Evolutionary conservation across 2,329 filamentous ascomycete genomes (phyloP).

Genomic region (Colletotrichum sansevieriae): DNA sequence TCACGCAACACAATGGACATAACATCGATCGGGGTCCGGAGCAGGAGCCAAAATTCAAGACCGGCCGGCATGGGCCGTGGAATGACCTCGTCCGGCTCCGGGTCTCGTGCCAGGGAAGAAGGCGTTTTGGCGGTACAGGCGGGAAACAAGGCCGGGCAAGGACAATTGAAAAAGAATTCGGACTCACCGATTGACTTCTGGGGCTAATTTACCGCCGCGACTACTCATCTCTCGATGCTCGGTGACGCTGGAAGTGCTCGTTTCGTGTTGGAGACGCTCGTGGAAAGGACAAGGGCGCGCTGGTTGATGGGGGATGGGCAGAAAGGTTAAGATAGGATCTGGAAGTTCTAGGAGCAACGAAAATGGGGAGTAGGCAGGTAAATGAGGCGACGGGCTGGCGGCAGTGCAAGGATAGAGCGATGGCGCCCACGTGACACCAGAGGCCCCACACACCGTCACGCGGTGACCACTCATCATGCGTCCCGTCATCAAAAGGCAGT

Average conservation of each 20-base stretch:
- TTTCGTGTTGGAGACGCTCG: constrained; percentile 43
- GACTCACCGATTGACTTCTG: constrained; percentile 97
- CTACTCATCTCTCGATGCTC: constrained; percentile 89
- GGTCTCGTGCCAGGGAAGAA: constrained; percentile 35
- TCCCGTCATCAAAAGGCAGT: constrained; percentile 37
- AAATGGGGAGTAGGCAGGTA: constrained; percentile 43
- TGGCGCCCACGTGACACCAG: constrained; percentile 25
- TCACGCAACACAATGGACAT: constrained; percentile 13
- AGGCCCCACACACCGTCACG: constrained; percentile 33
- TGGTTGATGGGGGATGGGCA: constrained; percentile 45
- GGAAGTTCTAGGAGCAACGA: constrained; percentile 40
- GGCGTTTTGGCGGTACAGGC: constrained; percentile 13
- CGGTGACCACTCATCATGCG: constrained; percentile 40
- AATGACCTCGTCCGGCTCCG: constrained; percentile 28
- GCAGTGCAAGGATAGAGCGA: constrained; percentile 41
- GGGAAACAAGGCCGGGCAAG: constrained; percentile 23
- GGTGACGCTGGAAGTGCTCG: constrained; percentile 40
- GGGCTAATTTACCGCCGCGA: constrained; percentile 96
- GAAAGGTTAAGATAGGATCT: constrained; percentile 39
- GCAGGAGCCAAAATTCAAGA: constrained; percentile 3
- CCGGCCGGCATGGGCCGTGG: constrained; percentile 30
- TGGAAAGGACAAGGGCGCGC: constrained; percentile 46
- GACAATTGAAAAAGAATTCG: constrained; percentile 31
- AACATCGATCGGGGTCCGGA: constrained; percentile 9
- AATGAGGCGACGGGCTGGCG: constrained; percentile 42